Evolutionary conservation across 2,329 filamentous ascomycete species (phyloP).

Genomic region (Pseudocercospora pini-densiflorae): DNA sequence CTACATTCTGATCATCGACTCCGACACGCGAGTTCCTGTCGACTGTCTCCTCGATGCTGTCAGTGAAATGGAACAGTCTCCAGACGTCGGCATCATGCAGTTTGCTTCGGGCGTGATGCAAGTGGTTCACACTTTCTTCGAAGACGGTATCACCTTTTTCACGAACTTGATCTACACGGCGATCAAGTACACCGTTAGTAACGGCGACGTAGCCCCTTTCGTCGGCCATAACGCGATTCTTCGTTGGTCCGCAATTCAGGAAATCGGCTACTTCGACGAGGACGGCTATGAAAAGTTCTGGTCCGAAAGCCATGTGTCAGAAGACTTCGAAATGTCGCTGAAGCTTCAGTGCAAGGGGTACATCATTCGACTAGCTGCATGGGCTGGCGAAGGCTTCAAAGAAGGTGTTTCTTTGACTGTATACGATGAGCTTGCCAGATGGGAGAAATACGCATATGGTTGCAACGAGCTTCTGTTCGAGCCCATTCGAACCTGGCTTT

Average conservation of each 20-base stretch:
- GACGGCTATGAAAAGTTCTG: conserved; percentile 70
- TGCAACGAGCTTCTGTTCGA: conserved; percentile 74
- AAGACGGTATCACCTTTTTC: conserved; percentile 78
- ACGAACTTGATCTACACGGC: conserved; percentile 77
- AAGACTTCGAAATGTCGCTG: conserved; percentile 77
- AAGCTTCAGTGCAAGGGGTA: conserved; percentile 72
- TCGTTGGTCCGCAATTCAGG: conserved; percentile 68
- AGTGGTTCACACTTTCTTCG: conserved; percentile 72
- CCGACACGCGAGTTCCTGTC: conserved; percentile 69
- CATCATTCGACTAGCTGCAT: conserved; percentile 70
- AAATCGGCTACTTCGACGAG: conserved; percentile 60
- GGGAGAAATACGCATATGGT: conserved; percentile 76
- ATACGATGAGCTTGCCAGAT: conserved; percentile 72
- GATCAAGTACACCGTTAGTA: conserved; percentile 71
- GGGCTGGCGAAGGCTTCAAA: conserved; percentile 71
- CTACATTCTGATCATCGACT: conserved; percentile 70
- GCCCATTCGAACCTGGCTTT: conserved; percentile 66
- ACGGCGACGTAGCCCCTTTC: conserved; percentile 74
- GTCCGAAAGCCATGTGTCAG: conserved; percentile 76
- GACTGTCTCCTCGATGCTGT: conserved; percentile 73
- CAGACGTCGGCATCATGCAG: conserved; percentile 73
- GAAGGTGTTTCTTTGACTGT: conserved; percentile 75
- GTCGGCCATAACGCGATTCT: conserved; percentile 79
- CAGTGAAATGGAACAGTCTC: conserved; percentile 71
- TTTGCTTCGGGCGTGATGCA: conserved; percentile 79